These are phyloP conservation scores for Chloroidium sp. DNA, from an alignment of 163 green algal species.

Conservation along the genomic window DNA sequence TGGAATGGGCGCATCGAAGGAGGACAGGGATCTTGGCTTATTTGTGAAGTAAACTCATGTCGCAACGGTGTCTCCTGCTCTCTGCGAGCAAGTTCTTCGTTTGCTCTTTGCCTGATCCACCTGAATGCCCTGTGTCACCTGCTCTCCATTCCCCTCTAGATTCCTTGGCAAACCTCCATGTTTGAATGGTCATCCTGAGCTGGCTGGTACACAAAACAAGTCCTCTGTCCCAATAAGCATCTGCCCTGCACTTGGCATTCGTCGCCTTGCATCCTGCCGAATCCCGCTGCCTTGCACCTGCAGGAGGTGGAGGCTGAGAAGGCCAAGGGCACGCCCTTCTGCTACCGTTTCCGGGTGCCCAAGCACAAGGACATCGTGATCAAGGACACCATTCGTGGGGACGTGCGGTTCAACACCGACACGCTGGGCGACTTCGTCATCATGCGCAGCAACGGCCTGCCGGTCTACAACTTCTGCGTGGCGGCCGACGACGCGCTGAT, in stretches of 20 bases:
- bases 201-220: no score
- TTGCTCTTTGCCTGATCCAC: no score
- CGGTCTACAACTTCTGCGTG: slow-evolving; percentile 99
- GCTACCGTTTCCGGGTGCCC: slow-evolving; percentile 91
- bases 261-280: neutral
- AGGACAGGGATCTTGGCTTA: no score
- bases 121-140: no score
- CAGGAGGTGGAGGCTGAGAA: slow-evolving; percentile 84
- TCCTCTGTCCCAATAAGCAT: neutral
- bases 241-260: neutral
- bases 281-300: slow-evolving; percentile 5
- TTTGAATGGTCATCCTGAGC: no score
- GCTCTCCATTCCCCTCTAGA: no score
- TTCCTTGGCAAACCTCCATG: no score
- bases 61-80: no score
- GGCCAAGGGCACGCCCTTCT: slow-evolving; percentile 71
- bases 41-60: no score
- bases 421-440: slow-evolving; percentile 98
- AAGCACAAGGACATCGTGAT: slow-evolving; percentile 62
- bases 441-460: slow-evolving; percentile 90
- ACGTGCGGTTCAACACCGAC: slow-evolving; percentile 92
- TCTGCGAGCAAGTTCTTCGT: no score
- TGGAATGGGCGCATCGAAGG: no score
- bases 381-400: slow-evolving; percentile 81
- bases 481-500: slow-evolving; percentile 96